Conservation (phyloP, 805 yeast species). For the Starmerella apicola region DNA sequence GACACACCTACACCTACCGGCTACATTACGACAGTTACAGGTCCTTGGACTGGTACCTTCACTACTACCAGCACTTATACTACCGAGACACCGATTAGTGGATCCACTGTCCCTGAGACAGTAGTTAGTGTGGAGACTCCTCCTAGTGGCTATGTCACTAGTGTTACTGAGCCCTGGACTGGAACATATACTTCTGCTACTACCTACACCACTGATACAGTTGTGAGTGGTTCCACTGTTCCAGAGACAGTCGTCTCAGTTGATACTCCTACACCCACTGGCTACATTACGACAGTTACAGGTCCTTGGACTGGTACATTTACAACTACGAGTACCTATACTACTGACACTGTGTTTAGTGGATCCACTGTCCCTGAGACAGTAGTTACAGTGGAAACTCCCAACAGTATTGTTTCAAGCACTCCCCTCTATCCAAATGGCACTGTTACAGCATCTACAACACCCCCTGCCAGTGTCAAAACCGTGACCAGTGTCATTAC, state of each 20-base stretch:
- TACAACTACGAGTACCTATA: slow-evolving; percentile 1
- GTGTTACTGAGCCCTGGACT: slow-evolving; percentile 2
- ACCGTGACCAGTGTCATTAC: no score
- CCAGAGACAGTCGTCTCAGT: no score
- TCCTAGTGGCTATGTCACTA: no score
- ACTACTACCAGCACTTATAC: neutral
- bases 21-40: neutral
- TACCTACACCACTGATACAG: neutral
- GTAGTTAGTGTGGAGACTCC: neutral
- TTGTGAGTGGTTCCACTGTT: neutral
- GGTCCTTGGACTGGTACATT: slow-evolving; percentile 1
- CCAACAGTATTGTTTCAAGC: no score
- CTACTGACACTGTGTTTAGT: neutral
- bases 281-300: slow-evolving; percentile 2
- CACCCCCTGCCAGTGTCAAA: no score
- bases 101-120: neutral
- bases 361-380: no score
- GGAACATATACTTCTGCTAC: neutral
- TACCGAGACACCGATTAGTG: neutral
- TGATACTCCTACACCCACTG: no score
- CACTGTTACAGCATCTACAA: no score
- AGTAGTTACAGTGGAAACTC: no score
- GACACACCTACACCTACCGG: slow-evolving; percentile 3
- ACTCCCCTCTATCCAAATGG: no score
- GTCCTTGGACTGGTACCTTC: slow-evolving; percentile 2